Evolutionary conservation across 768 basidiomycete genomes (phyloP), one percentile per base, ranked within the genome.

Genomic region (Trametes maxima): DNA sequence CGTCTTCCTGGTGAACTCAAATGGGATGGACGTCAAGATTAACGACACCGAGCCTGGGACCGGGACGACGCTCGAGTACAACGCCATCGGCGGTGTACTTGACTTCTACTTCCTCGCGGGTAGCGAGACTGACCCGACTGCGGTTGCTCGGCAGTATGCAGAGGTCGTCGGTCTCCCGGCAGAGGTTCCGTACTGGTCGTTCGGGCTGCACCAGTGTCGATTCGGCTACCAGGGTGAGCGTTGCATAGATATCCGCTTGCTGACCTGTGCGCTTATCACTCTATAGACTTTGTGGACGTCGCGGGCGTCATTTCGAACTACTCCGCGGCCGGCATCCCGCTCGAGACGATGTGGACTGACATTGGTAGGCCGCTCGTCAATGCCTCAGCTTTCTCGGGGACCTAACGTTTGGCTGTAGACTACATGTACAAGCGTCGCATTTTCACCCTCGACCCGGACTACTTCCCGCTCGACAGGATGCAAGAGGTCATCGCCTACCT

Each of bases 261-360:
- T 33, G 28, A 33, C 28, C 28, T 33, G 28, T 33, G 43, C 14
- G 43, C 25, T 48, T 28, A 2, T 7, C 5, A 3, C 17, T 43
- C 19, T n/a, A 2, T 37, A 87, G 87, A 87, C 66, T 88, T 79
- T 46, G 74, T 87, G 25, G 82, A 87, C 35, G 85, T 89, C 1
- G 82, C 86, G 0, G 72, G 76, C 37, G 88, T 89, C 5, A 83
- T 89, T 56, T 72, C 80, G 0, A 85, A 82, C 69, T 89, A 89
- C 63, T 80, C 84, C 0, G 78, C 73, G 1, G 85, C 86, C 0
- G 69, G 73, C 4, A 89, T 90, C 55, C 88, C 88, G 7, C 78
- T 89, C 3, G 87, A 90, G 71, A 88, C 87, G 0, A 89, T 89
- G 87, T 89, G 88, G 88, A 88, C 87, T 1, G 88, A 89, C 70